Percentiles rank a stretch among this genome's conserved stretches.
Evolutionary conservation across 495 filamentous ascomycete genomes (phyloP).

Genomic region (Lophium mytilinum): DNA sequence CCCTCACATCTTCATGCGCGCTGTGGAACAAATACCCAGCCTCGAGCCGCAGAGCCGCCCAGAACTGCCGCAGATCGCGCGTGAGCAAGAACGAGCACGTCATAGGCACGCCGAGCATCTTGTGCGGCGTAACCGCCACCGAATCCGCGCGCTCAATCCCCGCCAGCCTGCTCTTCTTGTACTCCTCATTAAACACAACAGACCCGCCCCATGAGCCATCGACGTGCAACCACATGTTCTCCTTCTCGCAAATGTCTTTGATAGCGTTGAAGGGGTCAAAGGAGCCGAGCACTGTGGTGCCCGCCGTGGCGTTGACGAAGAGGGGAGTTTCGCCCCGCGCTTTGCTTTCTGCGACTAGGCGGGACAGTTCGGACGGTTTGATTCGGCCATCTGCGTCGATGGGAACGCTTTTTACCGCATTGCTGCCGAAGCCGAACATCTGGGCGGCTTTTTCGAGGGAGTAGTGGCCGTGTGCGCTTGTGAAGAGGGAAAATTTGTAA

Average conservation of each 20-base stretch:
- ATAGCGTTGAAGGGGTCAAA: conserved; percentile 76
- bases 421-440: conserved; percentile 72
- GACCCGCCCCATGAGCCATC: conserved; percentile 88
- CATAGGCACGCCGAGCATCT: conserved; percentile 87
- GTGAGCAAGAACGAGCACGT: conserved; percentile 88
- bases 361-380: conserved; percentile 55
- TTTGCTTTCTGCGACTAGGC: conserved; percentile 49
- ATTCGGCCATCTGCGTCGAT: conserved; percentile 67
- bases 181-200: conserved; percentile 61
- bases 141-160: conserved; percentile 70
- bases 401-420: conserved; percentile 62
- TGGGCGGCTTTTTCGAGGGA: conserved; percentile 89
- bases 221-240: conserved; percentile 82
- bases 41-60: conserved; percentile 73
- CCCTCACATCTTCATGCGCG: conserved; percentile 35
- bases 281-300: conserved; percentile 85
- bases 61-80: conserved; percentile 64
- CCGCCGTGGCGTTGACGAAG: conserved; percentile 92
- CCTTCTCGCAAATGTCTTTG: conserved; percentile 57
- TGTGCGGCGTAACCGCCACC: conserved; percentile 85
- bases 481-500: conserved; percentile 74
- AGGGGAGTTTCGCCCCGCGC: conserved; percentile 67
- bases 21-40: conserved; percentile 84
- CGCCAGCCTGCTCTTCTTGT: conserved; percentile 45
- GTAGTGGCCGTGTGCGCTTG: conserved; percentile 83